Evolutionary conservation across 1,139 yeast species (phyloP).

Genomic region (Ogataea hybrid): DNA sequence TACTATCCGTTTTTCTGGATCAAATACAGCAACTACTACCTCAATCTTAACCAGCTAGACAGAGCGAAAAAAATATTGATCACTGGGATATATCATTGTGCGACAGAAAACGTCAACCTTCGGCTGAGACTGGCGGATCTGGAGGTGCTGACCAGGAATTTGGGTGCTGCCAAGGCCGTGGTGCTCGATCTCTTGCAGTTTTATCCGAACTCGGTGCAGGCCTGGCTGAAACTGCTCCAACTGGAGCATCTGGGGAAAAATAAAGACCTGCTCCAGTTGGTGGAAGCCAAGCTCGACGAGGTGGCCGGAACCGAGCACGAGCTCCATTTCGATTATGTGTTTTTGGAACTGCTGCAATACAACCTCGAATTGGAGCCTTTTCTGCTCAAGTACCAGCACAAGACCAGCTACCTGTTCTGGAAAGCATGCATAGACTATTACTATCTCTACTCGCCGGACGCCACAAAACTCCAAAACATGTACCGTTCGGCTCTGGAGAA

Average conservation of each 20-base stretch:
- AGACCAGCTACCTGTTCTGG: conserved; percentile 20
- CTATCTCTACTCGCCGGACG: conserved; percentile 10
- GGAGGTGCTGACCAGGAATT: conserved; percentile 36
- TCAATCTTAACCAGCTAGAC: conserved; percentile 34
- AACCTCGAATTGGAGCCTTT: conserved; percentile 7
- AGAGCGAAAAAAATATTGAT: conserved; percentile 40
- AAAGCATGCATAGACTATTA: conserved; percentile 20
- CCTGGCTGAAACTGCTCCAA: conserved; percentile 40
- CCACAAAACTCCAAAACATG: conserved; percentile 5
- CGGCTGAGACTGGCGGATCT: conserved; percentile 42
- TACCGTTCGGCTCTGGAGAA: conserved; percentile 9
- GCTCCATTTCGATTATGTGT: conserved; percentile 28
- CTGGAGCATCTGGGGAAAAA: conserved; percentile 34
- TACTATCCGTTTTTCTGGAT: conserved; percentile 60
- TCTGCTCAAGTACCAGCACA: conserved; percentile 15
- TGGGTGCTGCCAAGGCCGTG: conserved; percentile 38
- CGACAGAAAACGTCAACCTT: conserved; percentile 31
- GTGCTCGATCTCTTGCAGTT: conserved; percentile 33
- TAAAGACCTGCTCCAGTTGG: conserved; percentile 29
- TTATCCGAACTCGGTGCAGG: conserved; percentile 36
- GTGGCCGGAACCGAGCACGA: conserved; percentile 24
- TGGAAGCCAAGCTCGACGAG: conserved; percentile 26
- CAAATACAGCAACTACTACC: conserved; percentile 50
- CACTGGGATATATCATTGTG: conserved; percentile 32
- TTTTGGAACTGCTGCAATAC: conserved; percentile 25